Conservation (phyloP, 768 basidiomycete species). For the Strobilomyces confusus region DNA sequence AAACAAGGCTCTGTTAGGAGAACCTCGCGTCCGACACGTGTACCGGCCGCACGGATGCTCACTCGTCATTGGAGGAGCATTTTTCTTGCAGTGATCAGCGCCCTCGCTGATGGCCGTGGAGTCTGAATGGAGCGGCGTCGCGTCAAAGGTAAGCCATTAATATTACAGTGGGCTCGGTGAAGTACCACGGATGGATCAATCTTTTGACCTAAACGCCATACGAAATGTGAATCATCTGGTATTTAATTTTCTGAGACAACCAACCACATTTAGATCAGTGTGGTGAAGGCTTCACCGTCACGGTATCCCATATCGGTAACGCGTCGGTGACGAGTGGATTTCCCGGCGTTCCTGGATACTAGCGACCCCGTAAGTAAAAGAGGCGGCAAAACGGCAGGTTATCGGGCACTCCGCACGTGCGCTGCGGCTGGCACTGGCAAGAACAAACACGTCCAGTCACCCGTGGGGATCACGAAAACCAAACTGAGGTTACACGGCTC, state of each 20-base stretch:
- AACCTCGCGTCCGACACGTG: constrained; percentile 24
- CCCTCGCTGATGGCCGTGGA: constrained; percentile 12
- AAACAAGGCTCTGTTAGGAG: constrained; percentile 12
- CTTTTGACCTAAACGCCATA: too few relatives aligned
- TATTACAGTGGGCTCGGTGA: background rate
- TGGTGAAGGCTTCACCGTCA: background rate
- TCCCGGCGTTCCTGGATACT: background rate
- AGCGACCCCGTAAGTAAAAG: background rate
- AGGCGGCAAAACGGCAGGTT: background rate
- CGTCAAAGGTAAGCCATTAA: background rate
- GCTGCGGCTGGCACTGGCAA: constrained; percentile 11
- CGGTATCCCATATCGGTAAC: background rate
- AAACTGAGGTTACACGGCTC: too few relatives aligned
- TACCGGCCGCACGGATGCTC: background rate
- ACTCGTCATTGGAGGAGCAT: background rate
- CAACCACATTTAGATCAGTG: too few relatives aligned
- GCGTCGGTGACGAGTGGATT: background rate
- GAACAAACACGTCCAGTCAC: constrained; percentile 10
- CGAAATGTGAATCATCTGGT: too few relatives aligned
- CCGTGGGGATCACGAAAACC: background rate
- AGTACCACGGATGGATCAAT: too few relatives aligned
- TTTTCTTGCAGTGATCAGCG: constrained; percentile 1
- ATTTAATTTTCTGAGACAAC: too few relatives aligned
- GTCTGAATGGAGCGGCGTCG: background rate
- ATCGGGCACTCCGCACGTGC: background rate